Conservation (phyloP, 345 rosid genomes). For the Salix koriyanagi region DNA sequence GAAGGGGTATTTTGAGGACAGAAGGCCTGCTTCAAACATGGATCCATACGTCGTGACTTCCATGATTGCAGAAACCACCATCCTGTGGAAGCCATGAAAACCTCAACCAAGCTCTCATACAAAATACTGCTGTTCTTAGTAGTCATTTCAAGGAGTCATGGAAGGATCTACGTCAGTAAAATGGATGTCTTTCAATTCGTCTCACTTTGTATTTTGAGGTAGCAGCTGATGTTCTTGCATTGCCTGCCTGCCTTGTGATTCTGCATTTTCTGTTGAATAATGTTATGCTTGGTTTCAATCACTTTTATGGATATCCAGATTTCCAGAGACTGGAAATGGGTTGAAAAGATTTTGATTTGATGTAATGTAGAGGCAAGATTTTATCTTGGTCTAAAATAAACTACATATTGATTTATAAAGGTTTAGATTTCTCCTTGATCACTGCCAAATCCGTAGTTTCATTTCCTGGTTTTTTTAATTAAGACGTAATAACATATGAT, state of each 20-base stretch:
- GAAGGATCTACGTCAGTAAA: background rate
- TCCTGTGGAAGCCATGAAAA: conserved; percentile 19
- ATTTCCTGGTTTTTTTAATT: no score
- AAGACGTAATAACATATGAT: no score
- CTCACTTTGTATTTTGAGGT: background rate
- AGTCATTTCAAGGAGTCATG: background rate
- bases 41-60: conserved; percentile 22
- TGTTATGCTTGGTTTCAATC: background rate
- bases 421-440: background rate
- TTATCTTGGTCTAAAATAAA: background rate
- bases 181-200: background rate
- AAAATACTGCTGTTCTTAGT: background rate
- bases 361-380: background rate
- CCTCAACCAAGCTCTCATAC: background rate
- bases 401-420: background rate
- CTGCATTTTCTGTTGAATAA: background rate
- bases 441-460: background rate
- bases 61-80: conserved; percentile 24
- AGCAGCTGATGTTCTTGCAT: background rate
- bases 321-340: background rate
- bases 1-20: conserved; percentile 20
- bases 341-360: background rate
- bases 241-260: background rate
- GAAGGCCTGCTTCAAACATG: conserved; percentile 27
- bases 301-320: background rate